Conservation (phyloP, 2,329 filamentous ascomycete species). For the Penicillium sp. region DNA sequence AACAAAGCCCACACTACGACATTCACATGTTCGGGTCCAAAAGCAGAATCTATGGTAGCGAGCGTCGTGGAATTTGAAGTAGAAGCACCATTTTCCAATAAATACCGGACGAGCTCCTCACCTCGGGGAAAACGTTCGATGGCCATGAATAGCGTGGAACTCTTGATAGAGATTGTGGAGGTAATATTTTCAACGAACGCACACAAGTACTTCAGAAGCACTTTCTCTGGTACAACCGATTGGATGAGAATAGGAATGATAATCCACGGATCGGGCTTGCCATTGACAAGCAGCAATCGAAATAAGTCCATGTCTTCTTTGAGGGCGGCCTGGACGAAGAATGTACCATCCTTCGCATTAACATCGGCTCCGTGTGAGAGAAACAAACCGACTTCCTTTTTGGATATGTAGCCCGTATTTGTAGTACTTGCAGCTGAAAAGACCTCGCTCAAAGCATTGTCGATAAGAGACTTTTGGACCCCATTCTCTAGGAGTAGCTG, state of each 20-base stretch:
- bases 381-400: slow-evolving; percentile 1
- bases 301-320: slow-evolving; percentile 5
- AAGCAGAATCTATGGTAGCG: neutral
- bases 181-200: neutral
- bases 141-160: neutral
- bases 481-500: neutral
- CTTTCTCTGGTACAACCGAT: neutral
- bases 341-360: neutral
- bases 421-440: neutral
- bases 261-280: neutral
- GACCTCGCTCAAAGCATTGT: neutral
- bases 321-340: neutral
- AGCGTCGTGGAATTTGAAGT: neutral
- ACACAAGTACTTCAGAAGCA: neutral
- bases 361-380: slow-evolving; percentile 4
- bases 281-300: neutral
- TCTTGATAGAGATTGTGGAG: neutral
- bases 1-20: neutral
- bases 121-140: slow-evolving; percentile 4
- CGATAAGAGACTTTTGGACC: slow-evolving; percentile 2
- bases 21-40: neutral
- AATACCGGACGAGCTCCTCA: neutral
- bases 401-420: neutral
- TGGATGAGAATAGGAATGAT: neutral
- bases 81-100: neutral